Conservation (phyloP, 768 basidiomycete species). For the Phylloporus rhodoxanthus region DNA sequence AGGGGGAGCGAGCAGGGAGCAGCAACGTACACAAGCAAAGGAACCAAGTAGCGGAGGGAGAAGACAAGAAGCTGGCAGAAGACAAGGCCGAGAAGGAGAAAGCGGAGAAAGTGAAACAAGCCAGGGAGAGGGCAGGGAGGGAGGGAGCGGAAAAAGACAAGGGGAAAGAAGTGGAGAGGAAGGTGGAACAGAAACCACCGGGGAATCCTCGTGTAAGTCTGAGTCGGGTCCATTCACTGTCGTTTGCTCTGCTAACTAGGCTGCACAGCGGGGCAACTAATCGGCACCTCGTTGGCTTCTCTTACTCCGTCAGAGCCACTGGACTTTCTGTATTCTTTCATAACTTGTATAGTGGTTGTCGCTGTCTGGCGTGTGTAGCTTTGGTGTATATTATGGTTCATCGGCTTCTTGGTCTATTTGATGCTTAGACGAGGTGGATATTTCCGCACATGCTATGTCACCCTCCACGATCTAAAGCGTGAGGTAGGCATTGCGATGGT, state of each 20-base stretch:
- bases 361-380: too few species aligned
- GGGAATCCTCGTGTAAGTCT: constrained; percentile 3
- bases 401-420: neutral
- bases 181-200: neutral
- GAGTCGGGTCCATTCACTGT: neutral
- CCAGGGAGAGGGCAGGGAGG: neutral
- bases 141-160: neutral
- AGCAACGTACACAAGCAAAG: neutral
- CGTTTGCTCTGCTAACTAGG: neutral
- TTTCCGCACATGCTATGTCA: too few species aligned
- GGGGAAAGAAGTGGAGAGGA: neutral
- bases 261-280: constrained; percentile 1
- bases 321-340: too few species aligned
- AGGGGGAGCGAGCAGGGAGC: neutral
- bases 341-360: too few species aligned
- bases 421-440: neutral
- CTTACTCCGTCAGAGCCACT: too few species aligned
- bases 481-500: neutral
- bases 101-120: neutral
- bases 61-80: neutral
- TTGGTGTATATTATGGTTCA: too few species aligned
- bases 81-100: neutral
- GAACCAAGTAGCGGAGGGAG: neutral
- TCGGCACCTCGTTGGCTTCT: neutral
- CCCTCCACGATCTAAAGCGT: neutral